A percentile compares a stretch with the other conserved stretches of the same genome.
Conservation (phyloP, 306 rosid species). For the Cicer judaicum region DNA sequence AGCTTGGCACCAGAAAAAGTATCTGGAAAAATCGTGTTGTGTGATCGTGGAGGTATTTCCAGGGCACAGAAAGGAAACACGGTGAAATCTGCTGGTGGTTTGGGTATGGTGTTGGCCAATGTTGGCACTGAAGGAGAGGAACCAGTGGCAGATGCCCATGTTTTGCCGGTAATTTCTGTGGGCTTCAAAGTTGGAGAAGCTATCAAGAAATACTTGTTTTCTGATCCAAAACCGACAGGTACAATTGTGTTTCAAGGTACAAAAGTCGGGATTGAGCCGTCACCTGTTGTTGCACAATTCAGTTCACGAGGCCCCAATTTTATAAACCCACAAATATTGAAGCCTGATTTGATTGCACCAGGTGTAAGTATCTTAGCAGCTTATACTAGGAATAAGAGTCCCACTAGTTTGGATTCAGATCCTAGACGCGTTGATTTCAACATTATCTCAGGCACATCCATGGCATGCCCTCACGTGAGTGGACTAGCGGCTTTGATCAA, state of each 20-base stretch:
- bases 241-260: slow-evolving; percentile 68
- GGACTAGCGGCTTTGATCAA: slow-evolving; percentile 75
- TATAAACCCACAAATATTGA: slow-evolving; percentile 60
- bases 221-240: slow-evolving; percentile 56
- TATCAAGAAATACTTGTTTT: slow-evolving; percentile 51
- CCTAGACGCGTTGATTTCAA: slow-evolving; percentile 75
- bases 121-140: slow-evolving; percentile 60
- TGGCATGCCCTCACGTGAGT: slow-evolving; percentile 91
- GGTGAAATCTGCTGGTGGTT: slow-evolving; percentile 71
- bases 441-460: slow-evolving; percentile 83
- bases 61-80: slow-evolving; percentile 65
- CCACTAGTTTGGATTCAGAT: slow-evolving; percentile 49
- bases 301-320: slow-evolving; percentile 81
- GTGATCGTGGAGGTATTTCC: slow-evolving; percentile 63
- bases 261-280: slow-evolving; percentile 59
- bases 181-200: slow-evolving; percentile 54
- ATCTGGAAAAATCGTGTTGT: slow-evolving; percentile 71
- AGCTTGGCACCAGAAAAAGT: slow-evolving; percentile 62
- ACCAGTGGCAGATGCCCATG: slow-evolving; percentile 72
- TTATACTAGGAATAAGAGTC: slow-evolving; percentile 57
- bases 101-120: slow-evolving; percentile 63
- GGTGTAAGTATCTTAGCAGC: slow-evolving; percentile 81
- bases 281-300: slow-evolving; percentile 84
- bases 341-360: slow-evolving; percentile 83
- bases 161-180: slow-evolving; percentile 63